A percentile compares a stretch with the other conserved stretches of the same genome.
These are phyloP conservation scores for Neurospora sp. DNA, from an alignment of 2,329 filamentous ascomycete species.

Conservation along the genomic window DNA sequence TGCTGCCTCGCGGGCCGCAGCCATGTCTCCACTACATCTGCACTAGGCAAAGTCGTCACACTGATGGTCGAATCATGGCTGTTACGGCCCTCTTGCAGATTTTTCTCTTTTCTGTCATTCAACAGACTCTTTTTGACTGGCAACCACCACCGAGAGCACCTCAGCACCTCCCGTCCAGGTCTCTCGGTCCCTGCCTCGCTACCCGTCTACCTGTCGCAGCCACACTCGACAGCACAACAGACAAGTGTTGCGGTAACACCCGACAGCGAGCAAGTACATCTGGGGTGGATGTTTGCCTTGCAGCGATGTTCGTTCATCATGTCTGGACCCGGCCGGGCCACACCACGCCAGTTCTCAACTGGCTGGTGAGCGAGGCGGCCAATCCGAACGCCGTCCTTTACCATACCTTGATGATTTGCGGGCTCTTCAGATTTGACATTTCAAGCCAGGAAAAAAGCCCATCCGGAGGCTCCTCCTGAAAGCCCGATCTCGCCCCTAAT, in stretches of 20 bases:
- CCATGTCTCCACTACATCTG: conserved; percentile 22
- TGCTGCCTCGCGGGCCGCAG: conserved; percentile 34
- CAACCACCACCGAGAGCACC: not conserved
- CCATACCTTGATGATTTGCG: conserved; percentile 14
- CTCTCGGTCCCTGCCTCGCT: conserved; percentile 7
- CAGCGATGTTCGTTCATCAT: not conserved
- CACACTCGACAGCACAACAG: not conserved
- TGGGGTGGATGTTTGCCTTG: not conserved
- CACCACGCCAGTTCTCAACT: conserved; percentile 7
- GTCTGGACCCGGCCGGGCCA: not conserved
- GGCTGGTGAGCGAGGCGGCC: conserved; percentile 16
- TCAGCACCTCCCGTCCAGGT: conserved; percentile 3
- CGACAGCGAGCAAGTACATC: conserved; percentile 10
- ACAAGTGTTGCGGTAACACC: conserved; percentile 17
- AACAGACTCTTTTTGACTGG: conserved; percentile 3
- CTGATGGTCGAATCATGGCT: conserved; percentile 21
- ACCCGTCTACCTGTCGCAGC: conserved; percentile 8
- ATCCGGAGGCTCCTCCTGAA: conserved; percentile 6
- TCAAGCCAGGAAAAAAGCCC: conserved; percentile 1
- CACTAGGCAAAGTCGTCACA: conserved; percentile 37
- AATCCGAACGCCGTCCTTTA: conserved; percentile 22
- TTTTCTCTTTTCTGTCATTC: conserved; percentile 2
- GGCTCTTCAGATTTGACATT: conserved; percentile 9
- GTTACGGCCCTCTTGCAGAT: conserved; percentile 11
- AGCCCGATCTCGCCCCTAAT: conserved; percentile 7